Conservation (phyloP, 176 grass and related monocot genomes). For the Stipa capillata region DNA sequence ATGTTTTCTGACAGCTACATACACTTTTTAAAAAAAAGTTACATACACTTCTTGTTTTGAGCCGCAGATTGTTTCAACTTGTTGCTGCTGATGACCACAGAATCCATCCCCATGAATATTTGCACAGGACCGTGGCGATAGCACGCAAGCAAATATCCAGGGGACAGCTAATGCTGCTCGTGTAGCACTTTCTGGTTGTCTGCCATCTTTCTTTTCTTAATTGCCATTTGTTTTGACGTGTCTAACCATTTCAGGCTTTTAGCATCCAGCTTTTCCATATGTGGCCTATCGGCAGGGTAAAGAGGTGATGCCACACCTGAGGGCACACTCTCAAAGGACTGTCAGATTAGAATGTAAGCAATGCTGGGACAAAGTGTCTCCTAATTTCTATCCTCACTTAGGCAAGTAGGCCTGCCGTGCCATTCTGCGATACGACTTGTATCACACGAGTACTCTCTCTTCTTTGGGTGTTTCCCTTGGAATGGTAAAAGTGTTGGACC, state of each 20-base stretch:
- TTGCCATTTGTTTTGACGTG: background rate
- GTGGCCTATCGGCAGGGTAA: background rate
- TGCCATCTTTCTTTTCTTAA: background rate
- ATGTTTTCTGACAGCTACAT: background rate
- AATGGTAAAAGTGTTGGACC: background rate
- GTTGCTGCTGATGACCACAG: conserved; percentile 2
- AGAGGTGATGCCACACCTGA: too few species aligned
- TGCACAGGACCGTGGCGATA: background rate
- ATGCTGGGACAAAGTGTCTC: background rate
- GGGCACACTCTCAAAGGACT: too few species aligned
- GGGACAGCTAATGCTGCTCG: background rate
- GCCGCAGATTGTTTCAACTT: background rate
- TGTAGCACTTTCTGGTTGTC: background rate
- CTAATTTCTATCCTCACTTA: background rate
- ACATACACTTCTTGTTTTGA: background rate
- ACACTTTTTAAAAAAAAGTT: too few species aligned
- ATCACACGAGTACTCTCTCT: background rate
- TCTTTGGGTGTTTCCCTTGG: background rate
- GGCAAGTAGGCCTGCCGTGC: background rate
- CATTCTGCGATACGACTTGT: background rate
- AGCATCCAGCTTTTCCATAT: background rate
- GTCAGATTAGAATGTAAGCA: background rate
- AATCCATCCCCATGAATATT: background rate
- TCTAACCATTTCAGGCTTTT: background rate
- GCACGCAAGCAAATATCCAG: background rate